A percentile compares a stretch with the other conserved stretches of the same genome.
Conservation (phyloP, 2,329 filamentous ascomycete genomes). For the Simplicillium sp. region DNA sequence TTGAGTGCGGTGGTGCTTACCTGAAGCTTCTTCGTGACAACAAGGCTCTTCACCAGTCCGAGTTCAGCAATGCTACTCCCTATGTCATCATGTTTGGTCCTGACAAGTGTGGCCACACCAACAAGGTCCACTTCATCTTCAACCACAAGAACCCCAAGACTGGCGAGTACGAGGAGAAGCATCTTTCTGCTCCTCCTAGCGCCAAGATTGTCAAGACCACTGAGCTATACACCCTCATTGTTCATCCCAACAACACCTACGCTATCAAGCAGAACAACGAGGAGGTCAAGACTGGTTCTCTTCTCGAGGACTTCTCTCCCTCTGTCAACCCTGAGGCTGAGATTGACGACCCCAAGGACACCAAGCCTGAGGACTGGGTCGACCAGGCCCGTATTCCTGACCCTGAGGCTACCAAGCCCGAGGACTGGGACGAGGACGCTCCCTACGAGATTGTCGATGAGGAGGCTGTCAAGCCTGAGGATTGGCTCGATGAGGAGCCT, state of each 20-base stretch:
- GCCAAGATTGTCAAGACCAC: constrained; percentile 87
- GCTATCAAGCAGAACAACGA: constrained; percentile 87
- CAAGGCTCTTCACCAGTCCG: constrained; percentile 90
- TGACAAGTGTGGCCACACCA: constrained; percentile 97
- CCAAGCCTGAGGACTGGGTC: constrained; percentile 93
- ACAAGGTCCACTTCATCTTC: constrained; percentile 99
- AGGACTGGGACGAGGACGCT: constrained; percentile 98
- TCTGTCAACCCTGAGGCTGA: constrained; percentile 90
- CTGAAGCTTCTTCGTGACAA: constrained; percentile 98
- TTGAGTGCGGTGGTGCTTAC: constrained; percentile 97
- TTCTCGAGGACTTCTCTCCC: constrained; percentile 88
- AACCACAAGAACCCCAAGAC: constrained; percentile 99
- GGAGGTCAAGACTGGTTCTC: constrained; percentile 76
- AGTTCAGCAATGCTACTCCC: constrained; percentile 94
- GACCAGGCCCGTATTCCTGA: constrained; percentile 87
- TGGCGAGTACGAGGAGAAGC: constrained; percentile 99
- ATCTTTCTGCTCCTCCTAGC: constrained; percentile 73
- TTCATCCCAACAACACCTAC: constrained; percentile 94
- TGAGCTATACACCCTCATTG: constrained; percentile 91
- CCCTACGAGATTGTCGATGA: constrained; percentile 94
- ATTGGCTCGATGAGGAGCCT: constrained; percentile 92
- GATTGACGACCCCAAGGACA: constrained; percentile 90
- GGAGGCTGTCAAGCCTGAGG: constrained; percentile 81
- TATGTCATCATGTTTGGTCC: constrained; percentile 99
- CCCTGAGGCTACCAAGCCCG: constrained; percentile 89